Percentiles rank a stretch among this genome's conserved stretches.
phyloP scores from a whole-genome alignment of 371 early-diverging fungal genomes.

The Zychaea mexicana region DNA sequence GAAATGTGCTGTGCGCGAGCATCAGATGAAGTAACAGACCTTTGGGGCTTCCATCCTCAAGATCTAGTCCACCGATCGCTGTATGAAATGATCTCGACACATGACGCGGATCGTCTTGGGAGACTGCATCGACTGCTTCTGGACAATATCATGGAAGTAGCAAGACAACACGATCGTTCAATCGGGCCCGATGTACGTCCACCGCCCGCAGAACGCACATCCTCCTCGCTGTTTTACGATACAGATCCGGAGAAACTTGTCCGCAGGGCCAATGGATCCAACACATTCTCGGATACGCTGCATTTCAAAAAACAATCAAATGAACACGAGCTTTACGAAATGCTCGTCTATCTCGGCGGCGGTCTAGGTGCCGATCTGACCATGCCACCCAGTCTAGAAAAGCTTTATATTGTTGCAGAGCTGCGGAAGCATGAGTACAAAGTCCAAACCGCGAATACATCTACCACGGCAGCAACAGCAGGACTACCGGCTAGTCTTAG shows the following conservation, averaged over 20 bases:
- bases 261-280: constrained; percentile 27
- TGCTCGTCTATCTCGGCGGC: constrained; percentile 51
- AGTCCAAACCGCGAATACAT: not conserved
- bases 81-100: constrained; percentile 43
- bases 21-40: constrained; percentile 47
- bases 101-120: constrained; percentile 40
- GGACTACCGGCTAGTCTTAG: not conserved
- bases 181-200: constrained; percentile 18
- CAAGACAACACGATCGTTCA: constrained; percentile 13
- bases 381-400: constrained; percentile 11
- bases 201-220: constrained; percentile 37
- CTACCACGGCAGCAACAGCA: not conserved
- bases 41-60: constrained; percentile 55
- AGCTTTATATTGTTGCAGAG: constrained; percentile 27
- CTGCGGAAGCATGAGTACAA: constrained; percentile 24
- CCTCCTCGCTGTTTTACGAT: constrained; percentile 32
- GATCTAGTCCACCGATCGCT: constrained; percentile 53
- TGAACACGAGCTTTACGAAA: constrained; percentile 38
- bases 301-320: constrained; percentile 39
- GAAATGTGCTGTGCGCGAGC: constrained; percentile 54
- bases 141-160: constrained; percentile 40
- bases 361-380: constrained; percentile 61
- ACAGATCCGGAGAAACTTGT: constrained; percentile 31
- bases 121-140: constrained; percentile 37
- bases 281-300: constrained; percentile 45